phyloP scores from a whole-genome alignment of 495 filamentous ascomycete species.

The Aspergillus asperescens region DNA sequence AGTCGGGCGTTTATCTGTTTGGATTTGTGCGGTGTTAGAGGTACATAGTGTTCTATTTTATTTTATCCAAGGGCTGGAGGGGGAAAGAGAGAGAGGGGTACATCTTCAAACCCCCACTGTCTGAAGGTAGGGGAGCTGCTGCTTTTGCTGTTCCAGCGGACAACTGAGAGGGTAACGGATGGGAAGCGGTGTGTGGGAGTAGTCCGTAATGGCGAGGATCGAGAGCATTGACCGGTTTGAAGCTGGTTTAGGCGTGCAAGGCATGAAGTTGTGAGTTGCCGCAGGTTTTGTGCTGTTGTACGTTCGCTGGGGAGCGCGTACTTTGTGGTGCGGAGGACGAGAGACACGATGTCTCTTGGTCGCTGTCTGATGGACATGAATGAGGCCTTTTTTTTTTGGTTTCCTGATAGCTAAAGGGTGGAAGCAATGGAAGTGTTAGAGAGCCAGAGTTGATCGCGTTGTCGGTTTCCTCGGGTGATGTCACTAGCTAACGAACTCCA shows the following conservation, averaged over 20 bases:
- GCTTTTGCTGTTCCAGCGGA: slow-evolving; percentile 26
- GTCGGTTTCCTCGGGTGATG: slow-evolving; percentile 26
- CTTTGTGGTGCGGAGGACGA: slow-evolving; percentile 16
- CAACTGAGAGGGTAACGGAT: not conserved
- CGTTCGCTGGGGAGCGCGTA: slow-evolving; percentile 7
- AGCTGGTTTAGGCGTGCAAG: slow-evolving; percentile 12
- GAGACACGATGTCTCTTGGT: not conserved
- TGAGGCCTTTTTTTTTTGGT: slow-evolving; percentile 22
- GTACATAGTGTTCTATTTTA: not conserved
- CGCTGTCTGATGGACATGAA: slow-evolving; percentile 20
- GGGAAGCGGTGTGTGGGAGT: not conserved
- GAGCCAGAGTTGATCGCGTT: not conserved
- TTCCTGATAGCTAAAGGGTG: not conserved
- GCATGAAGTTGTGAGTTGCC: slow-evolving; percentile 12
- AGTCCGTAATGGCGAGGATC: not conserved
- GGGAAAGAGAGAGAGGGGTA: slow-evolving; percentile 17
- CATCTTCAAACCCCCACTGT: slow-evolving; percentile 43
- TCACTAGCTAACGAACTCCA: too few species aligned
- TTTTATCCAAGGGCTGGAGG: not conserved
- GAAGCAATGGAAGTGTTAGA: not conserved
- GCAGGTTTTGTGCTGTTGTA: not conserved
- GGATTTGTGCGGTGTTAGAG: too few species aligned
- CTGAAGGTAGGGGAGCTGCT: slow-evolving; percentile 15
- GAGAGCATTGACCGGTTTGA: slow-evolving; percentile 12
- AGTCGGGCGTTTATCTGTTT: slow-evolving; percentile 38